Base-by-base conservation (phyloP, 2,329 filamentous ascomycete species). In the Macrophomina pseudophaseolina region DNA sequence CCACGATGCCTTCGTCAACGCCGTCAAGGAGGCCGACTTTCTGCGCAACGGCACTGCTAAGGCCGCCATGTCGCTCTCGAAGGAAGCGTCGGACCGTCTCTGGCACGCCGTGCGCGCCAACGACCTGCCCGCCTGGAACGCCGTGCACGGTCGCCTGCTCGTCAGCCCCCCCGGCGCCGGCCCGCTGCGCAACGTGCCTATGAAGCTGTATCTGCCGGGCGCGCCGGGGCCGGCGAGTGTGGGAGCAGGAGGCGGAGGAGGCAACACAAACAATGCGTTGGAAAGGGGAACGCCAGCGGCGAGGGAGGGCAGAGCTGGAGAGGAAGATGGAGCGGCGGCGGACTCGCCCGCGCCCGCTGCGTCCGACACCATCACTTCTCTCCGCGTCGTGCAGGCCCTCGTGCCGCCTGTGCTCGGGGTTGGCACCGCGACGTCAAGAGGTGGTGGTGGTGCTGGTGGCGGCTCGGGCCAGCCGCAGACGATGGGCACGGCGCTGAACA, bases 21-120 rank as follows among this genome's bases (percentile, higher is more conserved):
- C 84, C 63, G 88, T 91, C 69, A 91, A 91, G 75, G 89, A 91
- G 74, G 93, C 94, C 35, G 93, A 97, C 78, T 97, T 93, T 71
- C 83, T 97, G 60, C 88, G 94, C 62, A 94, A 95, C 71, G 93
- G 93, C 52, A 95, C 91, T 64, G 93, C 92, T 16, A 93, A 94
- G 76, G 90, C 91, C 68, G 94, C 97, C 74, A 97, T 97, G 92
- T 90, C 89, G 64, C 82, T 97, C 73, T 93, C 90, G 68, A 94
- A 93, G 76, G 88, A 91, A 53, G 89, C 97, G 76, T 95, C 92
- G 14, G 92, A 89, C 7, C 87, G 90, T 38, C 83, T 97, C 40
- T 97, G 94, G 93, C 86, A 89, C 70, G 86, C 91, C 9, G 91
- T 97, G 49, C 85, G 90, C 76, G 87, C 91, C 71, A 91, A 96